Conservation (phyloP, 805 yeast species). For the Lipomyces sp. region DNA sequence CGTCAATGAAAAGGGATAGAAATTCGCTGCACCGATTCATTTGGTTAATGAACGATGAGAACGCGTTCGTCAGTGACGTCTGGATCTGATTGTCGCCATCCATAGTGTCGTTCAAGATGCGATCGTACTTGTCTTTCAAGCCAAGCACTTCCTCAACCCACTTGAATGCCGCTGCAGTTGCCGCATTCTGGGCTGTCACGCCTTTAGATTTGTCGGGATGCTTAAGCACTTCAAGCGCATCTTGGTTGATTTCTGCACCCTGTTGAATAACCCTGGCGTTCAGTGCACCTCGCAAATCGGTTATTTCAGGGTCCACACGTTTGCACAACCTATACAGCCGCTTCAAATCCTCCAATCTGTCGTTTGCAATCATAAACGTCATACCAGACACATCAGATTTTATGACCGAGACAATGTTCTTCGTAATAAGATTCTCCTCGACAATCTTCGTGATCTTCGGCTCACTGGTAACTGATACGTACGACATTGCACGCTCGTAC, state of each 20-base stretch:
- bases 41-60: constrained; percentile 54
- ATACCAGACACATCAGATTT: constrained; percentile 60
- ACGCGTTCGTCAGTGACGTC: constrained; percentile 62
- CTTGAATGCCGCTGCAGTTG: constrained; percentile 61
- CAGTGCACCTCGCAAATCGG: constrained; percentile 56
- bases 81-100: constrained; percentile 55
- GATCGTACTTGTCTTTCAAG: constrained; percentile 57
- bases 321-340: constrained; percentile 57
- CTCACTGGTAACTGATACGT: constrained; percentile 58
- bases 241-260: constrained; percentile 51
- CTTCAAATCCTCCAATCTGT: constrained; percentile 51
- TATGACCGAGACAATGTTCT: constrained; percentile 62
- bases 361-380: constrained; percentile 58
- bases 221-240: constrained; percentile 29
- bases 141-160: constrained; percentile 68
- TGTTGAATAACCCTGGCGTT: constrained; percentile 53
- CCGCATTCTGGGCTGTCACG: constrained; percentile 32
- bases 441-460: constrained; percentile 61
- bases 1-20: constrained; percentile 63
- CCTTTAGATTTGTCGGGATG: constrained; percentile 19
- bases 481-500: constrained; percentile 57
- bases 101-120: constrained; percentile 56
- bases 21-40: constrained; percentile 49
- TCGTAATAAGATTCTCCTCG: constrained; percentile 62
- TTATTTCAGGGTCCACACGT: constrained; percentile 59